Conservation (phyloP, 768 basidiomycete species). For the Phaeolepiota aurea region DNA sequence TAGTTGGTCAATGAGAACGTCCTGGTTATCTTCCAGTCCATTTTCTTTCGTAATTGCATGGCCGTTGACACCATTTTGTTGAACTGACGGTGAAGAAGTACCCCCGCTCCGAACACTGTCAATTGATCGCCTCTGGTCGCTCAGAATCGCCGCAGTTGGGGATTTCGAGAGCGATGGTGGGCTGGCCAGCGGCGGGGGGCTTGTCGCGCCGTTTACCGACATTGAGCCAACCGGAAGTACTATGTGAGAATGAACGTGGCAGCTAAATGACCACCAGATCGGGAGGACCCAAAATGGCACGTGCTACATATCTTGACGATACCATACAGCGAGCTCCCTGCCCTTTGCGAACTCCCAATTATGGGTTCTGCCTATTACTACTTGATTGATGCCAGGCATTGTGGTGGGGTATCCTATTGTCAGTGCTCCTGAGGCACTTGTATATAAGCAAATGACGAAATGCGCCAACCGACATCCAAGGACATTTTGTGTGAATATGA, state of each 20-base stretch:
- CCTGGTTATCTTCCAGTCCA: constrained; percentile 24
- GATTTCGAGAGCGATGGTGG: constrained; percentile 3
- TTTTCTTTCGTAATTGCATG: constrained; percentile 18
- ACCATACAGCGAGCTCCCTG: no score
- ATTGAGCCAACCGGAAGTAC: background rate
- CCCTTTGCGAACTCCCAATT: no score
- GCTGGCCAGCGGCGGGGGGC: background rate
- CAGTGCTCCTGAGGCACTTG: no score
- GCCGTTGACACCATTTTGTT: constrained; percentile 28
- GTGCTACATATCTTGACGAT: no score
- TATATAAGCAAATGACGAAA: no score
- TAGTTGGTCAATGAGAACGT: constrained; percentile 50
- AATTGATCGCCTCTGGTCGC: constrained; percentile 29
- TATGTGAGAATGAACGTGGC: background rate
- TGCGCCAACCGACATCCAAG: no score
- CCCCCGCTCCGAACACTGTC: constrained; percentile 36
- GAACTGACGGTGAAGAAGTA: constrained; percentile 16
- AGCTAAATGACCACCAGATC: background rate
- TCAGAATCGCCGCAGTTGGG: constrained; percentile 14
- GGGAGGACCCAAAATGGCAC: background rate
- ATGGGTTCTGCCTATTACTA: no score
- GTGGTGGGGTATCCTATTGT: no score
- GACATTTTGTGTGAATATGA: no score
- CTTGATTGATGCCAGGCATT: no score
- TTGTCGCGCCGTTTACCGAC: background rate